Conservation (phyloP, 345 rosid species). For the Melaleuca quinquenervia region DNA sequence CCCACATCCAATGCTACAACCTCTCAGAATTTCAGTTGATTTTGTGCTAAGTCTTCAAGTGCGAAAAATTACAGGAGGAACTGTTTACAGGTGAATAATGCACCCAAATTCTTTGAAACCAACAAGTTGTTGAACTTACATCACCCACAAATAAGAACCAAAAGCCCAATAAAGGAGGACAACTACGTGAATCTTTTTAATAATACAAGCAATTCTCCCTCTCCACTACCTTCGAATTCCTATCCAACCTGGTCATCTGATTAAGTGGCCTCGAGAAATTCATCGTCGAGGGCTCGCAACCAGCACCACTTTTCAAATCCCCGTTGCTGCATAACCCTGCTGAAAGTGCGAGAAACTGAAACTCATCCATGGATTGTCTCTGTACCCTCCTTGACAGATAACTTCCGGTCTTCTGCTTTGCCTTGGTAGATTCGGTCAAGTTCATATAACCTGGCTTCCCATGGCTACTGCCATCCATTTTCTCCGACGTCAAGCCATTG, state of each 20-base stretch:
- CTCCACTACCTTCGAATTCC: conserved; percentile 11
- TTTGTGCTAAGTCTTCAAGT: neutral
- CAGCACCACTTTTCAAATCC: conserved; percentile 25
- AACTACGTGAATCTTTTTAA: conserved; percentile 8
- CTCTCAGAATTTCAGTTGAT: neutral
- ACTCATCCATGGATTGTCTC: conserved; percentile 91
- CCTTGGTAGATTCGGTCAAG: conserved; percentile 82
- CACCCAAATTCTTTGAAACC: conserved; percentile 2
- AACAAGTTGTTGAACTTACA: conserved; percentile 50
- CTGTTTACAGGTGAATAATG: neutral
- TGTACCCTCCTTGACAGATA: conserved; percentile 24
- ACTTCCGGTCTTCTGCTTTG: conserved; percentile 35
- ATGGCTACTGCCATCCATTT: conserved; percentile 36
- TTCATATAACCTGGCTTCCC: conserved; percentile 76
- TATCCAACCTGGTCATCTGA: conserved; percentile 25
- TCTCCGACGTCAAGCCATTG: conserved; percentile 40
- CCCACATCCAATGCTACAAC: neutral
- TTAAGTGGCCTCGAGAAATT: conserved; percentile 41
- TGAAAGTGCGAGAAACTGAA: conserved; percentile 56
- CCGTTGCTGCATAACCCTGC: conserved; percentile 23
- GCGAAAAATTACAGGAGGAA: neutral
- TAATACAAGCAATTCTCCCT: conserved; percentile 2
- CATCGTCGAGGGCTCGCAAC: conserved; percentile 30
- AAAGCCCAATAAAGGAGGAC: neutral
- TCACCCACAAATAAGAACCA: neutral